Evolutionary conservation across 352 stramenopile species (phyloP).

Genomic region (Elongisporangium undulatum): DNA sequence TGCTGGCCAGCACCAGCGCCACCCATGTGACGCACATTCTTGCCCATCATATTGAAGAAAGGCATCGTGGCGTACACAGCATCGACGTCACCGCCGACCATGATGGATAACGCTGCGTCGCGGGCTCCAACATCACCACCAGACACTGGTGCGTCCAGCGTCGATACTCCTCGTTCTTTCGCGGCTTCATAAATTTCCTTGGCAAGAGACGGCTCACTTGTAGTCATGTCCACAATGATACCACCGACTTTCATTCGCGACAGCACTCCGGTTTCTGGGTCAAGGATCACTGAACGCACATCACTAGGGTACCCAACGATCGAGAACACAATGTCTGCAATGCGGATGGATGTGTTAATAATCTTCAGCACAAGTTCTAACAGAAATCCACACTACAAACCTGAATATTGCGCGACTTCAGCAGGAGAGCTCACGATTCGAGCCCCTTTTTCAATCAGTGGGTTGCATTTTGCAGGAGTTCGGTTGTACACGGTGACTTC

Average conservation of each 20-base stretch:
- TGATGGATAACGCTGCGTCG: constrained; percentile 86
- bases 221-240: constrained; percentile 91
- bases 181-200: constrained; percentile 83
- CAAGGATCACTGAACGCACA: constrained; percentile 72
- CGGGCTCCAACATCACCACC: constrained; percentile 86
- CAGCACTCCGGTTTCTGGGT: constrained; percentile 57
- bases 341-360: not conserved
- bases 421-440: constrained; percentile 66
- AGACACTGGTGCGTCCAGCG: constrained; percentile 81
- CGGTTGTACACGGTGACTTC: constrained; percentile 86
- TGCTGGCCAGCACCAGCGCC: constrained; percentile 76
- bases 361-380: constrained; percentile 1
- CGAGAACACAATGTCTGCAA: constrained; percentile 84
- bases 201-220: constrained; percentile 81
- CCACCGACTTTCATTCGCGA: constrained; percentile 71
- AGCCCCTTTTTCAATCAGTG: constrained; percentile 70
- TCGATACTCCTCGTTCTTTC: constrained; percentile 65
- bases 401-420: constrained; percentile 73
- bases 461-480: constrained; percentile 76
- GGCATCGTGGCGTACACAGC: constrained; percentile 78
- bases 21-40: constrained; percentile 89
- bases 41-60: constrained; percentile 87
- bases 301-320: constrained; percentile 88
- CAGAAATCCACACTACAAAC: constrained; percentile 16
- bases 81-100: constrained; percentile 87